Percentiles rank a stretch among this genome's conserved stretches.
Evolutionary conservation across 768 basidiomycete genomes (phyloP).

Genomic region (Goffeauzyma gilvescens): DNA sequence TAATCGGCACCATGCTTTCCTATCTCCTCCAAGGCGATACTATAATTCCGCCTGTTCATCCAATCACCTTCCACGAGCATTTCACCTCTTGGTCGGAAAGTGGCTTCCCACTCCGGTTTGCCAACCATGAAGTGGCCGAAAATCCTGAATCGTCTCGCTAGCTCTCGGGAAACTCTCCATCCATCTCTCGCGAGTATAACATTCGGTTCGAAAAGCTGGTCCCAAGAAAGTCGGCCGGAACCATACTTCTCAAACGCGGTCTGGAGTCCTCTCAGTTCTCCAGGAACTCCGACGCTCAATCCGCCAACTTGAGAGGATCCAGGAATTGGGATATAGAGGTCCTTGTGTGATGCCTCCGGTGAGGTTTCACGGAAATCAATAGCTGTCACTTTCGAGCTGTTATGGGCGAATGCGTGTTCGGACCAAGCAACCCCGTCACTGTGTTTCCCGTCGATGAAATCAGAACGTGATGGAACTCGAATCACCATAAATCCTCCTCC

Average conservation of each 20-base stretch:
- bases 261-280: constrained; percentile 54
- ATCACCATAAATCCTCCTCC: constrained; percentile 31
- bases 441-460: constrained; percentile 39
- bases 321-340: constrained; percentile 50
- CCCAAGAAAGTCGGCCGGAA: constrained; percentile 50
- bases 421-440: constrained; percentile 64
- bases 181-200: constrained; percentile 49
- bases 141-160: constrained; percentile 40
- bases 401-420: constrained; percentile 24
- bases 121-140: constrained; percentile 28
- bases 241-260: constrained; percentile 59
- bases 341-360: constrained; percentile 48
- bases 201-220: constrained; percentile 52
- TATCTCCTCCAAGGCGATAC: constrained; percentile 53
- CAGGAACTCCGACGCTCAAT: constrained; percentile 70
- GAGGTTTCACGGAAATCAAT: constrained; percentile 82
- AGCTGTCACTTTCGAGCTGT: constrained; percentile 36
- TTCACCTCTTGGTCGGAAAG: constrained; percentile 61
- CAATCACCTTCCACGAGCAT: constrained; percentile 56
- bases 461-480: constrained; percentile 10
- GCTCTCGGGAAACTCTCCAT: constrained; percentile 60
- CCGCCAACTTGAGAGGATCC: constrained; percentile 50
- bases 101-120: constrained; percentile 50
- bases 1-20: constrained; percentile 57
- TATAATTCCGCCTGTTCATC: constrained; percentile 54